Base-by-base conservation (phyloP, 192 early-diverging fungal species). In the Coemansia sp. region DNA sequence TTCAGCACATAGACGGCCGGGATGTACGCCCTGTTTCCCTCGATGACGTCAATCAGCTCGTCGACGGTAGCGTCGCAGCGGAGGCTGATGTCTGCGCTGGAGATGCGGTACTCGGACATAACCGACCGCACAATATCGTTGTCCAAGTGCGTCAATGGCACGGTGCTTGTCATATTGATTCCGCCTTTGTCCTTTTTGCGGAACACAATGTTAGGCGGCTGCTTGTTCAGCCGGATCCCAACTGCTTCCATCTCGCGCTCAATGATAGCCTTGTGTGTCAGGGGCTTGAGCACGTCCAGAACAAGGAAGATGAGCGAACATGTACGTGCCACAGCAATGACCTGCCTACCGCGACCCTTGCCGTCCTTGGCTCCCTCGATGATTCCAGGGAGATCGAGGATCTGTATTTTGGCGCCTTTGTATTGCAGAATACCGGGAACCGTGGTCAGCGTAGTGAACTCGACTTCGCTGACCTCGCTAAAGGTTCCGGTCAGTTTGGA, bases 361-460 rank as follows among this genome's bases (percentile, higher is more conserved):
- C 97, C 97, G 79, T 99, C 95, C 85, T 96, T 97, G 51, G 97
- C 97, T 63, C 95, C 97, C 82, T 97, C 94, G 56, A 97, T 96
- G 81, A 98, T 96, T 57, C 95, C 95, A 2, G 95, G 95, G 74
- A 99, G 86, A 92, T 99, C 97, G 35, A 99, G 88, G 76, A 99
- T 95, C 85, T 99, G 97, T 79, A 99, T 87, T 79, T 99, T 97
- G 7, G 97, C 97, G 58, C 95, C 97, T 81, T 97, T 97, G 78
- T 97, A 96, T 66, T 95, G 90, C 56, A 91, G 72, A 23, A 96
- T 88, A 73, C 96, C 96, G n/a, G 96, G 96, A 18, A 99, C 94
- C 9, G 95, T 97, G 18, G 96, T 97, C 52, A 99, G 84, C n/a
- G 97, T 99, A 58, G 97, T 99, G 84, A 99, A 99, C 79, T 99